These are phyloP conservation scores for Blastomyces emzantsi DNA, from an alignment of 2,329 filamentous ascomycete species.

Conservation along the genomic window DNA sequence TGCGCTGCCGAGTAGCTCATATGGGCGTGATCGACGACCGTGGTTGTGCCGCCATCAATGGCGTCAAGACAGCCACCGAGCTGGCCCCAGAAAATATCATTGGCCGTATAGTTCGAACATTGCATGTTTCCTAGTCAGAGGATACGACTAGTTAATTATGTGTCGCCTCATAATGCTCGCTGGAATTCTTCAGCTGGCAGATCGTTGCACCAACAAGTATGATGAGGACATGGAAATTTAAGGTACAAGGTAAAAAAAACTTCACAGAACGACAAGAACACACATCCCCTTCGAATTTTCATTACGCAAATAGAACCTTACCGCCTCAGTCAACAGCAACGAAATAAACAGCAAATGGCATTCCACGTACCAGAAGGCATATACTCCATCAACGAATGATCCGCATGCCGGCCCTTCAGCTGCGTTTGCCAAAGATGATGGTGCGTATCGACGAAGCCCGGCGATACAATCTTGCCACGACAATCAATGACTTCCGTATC, in stretches of 20 bases:
- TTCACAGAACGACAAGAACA: not conserved
- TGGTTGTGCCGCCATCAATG: conserved; percentile 22
- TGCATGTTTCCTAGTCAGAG: conserved; percentile 18
- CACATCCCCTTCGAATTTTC: not conserved
- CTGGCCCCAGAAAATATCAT: conserved; percentile 42
- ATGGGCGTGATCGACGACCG: conserved; percentile 28
- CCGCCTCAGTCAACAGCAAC: not conserved
- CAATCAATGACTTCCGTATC: conserved; percentile 32
- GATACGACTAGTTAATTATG: not conserved
- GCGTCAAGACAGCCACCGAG: conserved; percentile 20
- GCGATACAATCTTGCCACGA: conserved; percentile 23
- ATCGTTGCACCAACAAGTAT: not conserved
- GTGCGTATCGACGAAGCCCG: conserved; percentile 28
- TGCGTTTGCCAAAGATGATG: conserved; percentile 39
- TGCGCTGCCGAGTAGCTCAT: conserved; percentile 22
- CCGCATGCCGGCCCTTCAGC: conserved; percentile 31
- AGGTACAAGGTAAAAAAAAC: not conserved
- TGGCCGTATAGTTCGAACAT: conserved; percentile 24
- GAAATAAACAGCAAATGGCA: not conserved
- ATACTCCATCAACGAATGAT: conserved; percentile 36
- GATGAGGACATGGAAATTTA: not conserved
- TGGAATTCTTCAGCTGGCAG: not conserved
- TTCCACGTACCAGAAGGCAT: conserved; percentile 27
- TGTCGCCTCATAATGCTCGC: conserved; percentile 22
- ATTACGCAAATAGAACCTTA: conserved; percentile 22